Evolutionary conservation across 257 asterid species (phyloP).

Genomic region (Solanum tarapatanum): DNA sequence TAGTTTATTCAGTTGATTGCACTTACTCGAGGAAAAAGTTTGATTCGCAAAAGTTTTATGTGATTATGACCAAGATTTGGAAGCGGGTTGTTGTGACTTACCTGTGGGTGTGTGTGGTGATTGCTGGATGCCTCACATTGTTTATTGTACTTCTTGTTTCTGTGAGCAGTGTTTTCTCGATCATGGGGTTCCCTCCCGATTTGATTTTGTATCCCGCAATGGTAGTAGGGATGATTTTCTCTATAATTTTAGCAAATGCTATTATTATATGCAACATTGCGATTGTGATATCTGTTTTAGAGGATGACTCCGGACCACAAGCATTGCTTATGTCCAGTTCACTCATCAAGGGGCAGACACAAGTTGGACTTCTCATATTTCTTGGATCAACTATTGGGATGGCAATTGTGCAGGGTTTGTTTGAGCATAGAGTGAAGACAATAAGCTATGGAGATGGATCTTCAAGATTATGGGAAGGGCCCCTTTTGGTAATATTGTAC

Average conservation of each 20-base stretch:
- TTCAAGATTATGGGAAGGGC: slow-evolving; percentile 96
- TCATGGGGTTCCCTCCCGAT: slow-evolving; percentile 70
- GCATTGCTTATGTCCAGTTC: slow-evolving; percentile 75
- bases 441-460: slow-evolving; percentile 95
- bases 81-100: slow-evolving; percentile 64
- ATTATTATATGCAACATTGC: slow-evolving; percentile 72
- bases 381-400: slow-evolving; percentile 78
- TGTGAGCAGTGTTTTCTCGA: slow-evolving; percentile 42
- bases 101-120: slow-evolving; percentile 51
- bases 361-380: slow-evolving; percentile 83
- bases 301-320: slow-evolving; percentile 72
- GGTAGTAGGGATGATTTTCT: slow-evolving; percentile 58
- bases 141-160: slow-evolving; percentile 48
- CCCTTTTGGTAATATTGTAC: slow-evolving; percentile 78
- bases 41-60: slow-evolving; percentile 46
- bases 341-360: slow-evolving; percentile 72
- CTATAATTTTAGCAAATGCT: slow-evolving; percentile 65
- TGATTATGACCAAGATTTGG: slow-evolving; percentile 60
- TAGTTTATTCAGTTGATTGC: slow-evolving; percentile 78
- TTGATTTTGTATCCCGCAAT: slow-evolving; percentile 71
- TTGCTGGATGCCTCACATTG: slow-evolving; percentile 50
- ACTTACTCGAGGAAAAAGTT: slow-evolving; percentile 63
- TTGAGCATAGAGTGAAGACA: slow-evolving; percentile 87
- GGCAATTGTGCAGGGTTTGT: slow-evolving; percentile 83
- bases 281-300: slow-evolving; percentile 73